Conservation (phyloP, 768 basidiomycete genomes). For the Suillus weaverae region DNA sequence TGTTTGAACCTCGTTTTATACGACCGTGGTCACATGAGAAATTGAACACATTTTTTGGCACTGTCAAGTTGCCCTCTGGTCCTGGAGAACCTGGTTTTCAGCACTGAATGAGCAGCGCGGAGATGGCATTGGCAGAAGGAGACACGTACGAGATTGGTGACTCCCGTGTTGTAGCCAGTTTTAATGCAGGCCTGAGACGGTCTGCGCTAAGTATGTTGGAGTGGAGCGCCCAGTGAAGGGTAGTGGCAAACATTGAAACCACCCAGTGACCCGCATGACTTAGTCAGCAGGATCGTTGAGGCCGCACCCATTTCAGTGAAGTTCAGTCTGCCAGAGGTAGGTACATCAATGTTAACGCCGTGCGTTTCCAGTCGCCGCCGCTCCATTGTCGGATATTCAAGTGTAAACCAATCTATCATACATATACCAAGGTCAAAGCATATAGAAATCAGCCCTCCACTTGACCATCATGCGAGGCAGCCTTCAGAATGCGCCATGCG, state of each 20-base stretch:
- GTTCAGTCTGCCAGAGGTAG: neutral
- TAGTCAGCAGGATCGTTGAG: too few relatives aligned
- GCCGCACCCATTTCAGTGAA: too few relatives aligned
- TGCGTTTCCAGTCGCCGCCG: neutral
- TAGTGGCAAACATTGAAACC: too few relatives aligned
- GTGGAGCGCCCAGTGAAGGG: too few relatives aligned
- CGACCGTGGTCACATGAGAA: neutral
- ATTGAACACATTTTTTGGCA: neutral
- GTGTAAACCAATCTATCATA: neutral
- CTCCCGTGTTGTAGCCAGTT: too few relatives aligned
- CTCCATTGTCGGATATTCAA: neutral
- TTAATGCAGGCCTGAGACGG: too few relatives aligned
- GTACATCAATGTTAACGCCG: neutral
- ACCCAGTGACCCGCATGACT: too few relatives aligned
- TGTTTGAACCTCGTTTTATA: neutral
- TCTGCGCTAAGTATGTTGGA: too few relatives aligned
- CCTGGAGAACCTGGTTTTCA: neutral
- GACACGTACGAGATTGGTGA: too few relatives aligned
- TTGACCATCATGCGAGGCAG: neutral
- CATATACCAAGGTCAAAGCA: neutral
- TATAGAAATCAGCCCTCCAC: neutral
- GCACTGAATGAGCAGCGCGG: neutral
- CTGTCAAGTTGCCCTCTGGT: neutral
- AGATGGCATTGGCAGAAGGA: neutral
- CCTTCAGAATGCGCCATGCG: constrained; percentile 35